Conservation (phyloP, 805 yeast genomes). For the Metschnikowia vanudenii region DNA sequence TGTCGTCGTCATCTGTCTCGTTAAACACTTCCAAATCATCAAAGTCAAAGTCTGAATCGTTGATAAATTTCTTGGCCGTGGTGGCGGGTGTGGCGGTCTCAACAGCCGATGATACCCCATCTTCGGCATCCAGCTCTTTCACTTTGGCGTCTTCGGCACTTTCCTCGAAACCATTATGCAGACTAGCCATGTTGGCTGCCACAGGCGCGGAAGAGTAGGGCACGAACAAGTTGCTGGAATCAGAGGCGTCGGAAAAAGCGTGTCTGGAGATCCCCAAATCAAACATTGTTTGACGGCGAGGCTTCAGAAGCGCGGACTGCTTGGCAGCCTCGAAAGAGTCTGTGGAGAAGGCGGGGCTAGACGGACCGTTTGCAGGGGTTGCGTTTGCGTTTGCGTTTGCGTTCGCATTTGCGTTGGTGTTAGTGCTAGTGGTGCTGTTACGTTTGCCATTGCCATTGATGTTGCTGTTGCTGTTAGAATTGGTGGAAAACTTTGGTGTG, state of each 20-base stretch:
- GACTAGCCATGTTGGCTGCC: constrained; percentile 50
- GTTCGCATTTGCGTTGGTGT: no score
- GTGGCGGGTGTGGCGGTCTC: constrained; percentile 6
- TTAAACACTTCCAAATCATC: constrained; percentile 51
- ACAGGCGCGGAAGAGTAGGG: constrained; percentile 80
- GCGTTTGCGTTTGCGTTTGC: no score
- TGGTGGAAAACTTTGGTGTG: background rate
- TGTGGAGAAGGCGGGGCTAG: constrained; percentile 10
- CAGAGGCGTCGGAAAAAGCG: constrained; percentile 44
- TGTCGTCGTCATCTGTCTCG: constrained; percentile 41
- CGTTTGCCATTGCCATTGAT: no score
- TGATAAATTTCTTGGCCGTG: constrained; percentile 8
- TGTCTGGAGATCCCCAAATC: constrained; percentile 47
- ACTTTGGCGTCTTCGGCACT: background rate
- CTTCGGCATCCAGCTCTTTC: constrained; percentile 2
- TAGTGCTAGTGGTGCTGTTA: no score
- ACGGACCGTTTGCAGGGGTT: background rate
- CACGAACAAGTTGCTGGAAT: constrained; percentile 48
- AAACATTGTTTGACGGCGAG: constrained; percentile 53
- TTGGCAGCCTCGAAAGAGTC: constrained; percentile 38
- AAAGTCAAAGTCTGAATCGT: constrained; percentile 44
- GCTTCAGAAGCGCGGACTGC: constrained; percentile 34
- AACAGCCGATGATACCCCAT: constrained; percentile 1
- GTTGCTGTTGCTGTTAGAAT: no score
- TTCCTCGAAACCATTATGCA: background rate